These are phyloP conservation scores for Dendrobium catenatum DNA, from an alignment of 106 monocot genomes.

Conservation along the genomic window DNA sequence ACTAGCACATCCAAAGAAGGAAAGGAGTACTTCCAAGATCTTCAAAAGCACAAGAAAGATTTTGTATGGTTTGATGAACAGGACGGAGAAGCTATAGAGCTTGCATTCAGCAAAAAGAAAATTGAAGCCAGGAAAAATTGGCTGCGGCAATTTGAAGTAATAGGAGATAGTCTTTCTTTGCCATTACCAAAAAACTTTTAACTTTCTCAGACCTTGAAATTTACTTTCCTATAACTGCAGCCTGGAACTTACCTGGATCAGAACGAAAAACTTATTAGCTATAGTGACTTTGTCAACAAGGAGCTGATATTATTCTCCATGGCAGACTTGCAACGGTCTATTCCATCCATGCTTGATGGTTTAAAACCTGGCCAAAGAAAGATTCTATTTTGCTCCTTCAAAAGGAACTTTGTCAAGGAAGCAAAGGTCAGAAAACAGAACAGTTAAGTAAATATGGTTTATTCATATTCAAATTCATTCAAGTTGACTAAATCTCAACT, in stretches of 20 bases:
- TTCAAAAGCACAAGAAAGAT: constrained; percentile 71
- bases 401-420: constrained; percentile 77
- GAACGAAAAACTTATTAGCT: constrained; percentile 54
- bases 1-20: constrained; percentile 92
- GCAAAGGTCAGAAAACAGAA: constrained; percentile 48
- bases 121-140: constrained; percentile 91
- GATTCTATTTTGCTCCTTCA: constrained; percentile 85
- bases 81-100: constrained; percentile 86
- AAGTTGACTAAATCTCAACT: background rate
- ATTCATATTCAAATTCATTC: background rate
- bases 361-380: constrained; percentile 96
- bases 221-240: constrained; percentile 23
- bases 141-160: constrained; percentile 91
- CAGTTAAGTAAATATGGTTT: background rate
- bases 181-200: background rate
- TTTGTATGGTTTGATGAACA: constrained; percentile 73
- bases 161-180: background rate
- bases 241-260: constrained; percentile 89
- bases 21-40: constrained; percentile 72
- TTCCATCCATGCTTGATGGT: constrained; percentile 95
- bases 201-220: background rate
- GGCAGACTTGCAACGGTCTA: constrained; percentile 90
- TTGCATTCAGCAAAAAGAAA: constrained; percentile 97
- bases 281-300: constrained; percentile 97
- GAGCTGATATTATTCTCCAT: constrained; percentile 85